Evolutionary conservation across 1,139 yeast species (phyloP).

Genomic region (Hanseniaspora gamundiae): DNA sequence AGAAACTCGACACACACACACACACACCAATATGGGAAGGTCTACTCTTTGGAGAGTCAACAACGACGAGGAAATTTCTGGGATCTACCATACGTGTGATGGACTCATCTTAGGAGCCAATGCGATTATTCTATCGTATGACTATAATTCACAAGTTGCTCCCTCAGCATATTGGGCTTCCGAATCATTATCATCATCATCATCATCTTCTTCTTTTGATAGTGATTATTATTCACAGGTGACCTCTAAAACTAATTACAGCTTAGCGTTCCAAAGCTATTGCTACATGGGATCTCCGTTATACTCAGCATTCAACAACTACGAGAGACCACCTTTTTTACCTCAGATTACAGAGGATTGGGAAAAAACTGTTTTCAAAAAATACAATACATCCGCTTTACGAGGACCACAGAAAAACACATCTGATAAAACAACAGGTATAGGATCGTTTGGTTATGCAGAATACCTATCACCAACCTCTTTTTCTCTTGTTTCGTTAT

Average conservation of each 20-base stretch:
- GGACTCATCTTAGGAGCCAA: not conserved
- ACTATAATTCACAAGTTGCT: not conserved
- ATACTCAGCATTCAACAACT: slow-evolving; percentile 22
- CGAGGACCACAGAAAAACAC: slow-evolving; percentile 5
- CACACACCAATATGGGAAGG: not conserved
- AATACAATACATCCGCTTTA: too few species aligned
- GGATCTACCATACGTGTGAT: not conserved
- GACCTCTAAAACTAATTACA: not conserved
- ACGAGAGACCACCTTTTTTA: slow-evolving; percentile 14
- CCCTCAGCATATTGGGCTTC: not conserved
- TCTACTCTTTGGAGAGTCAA: not conserved
- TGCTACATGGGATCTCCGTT: slow-evolving; percentile 24
- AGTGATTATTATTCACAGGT: too few species aligned
- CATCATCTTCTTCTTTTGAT: too few species aligned
- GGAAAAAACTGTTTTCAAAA: slow-evolving; percentile 10
- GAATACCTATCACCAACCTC: too few species aligned
- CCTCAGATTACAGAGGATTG: slow-evolving; percentile 19
- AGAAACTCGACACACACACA: too few species aligned
- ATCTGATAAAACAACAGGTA: not conserved
- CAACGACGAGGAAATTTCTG: not conserved
- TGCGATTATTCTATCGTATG: not conserved
- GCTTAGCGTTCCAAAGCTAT: slow-evolving; percentile 12
- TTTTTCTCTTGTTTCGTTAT: too few species aligned
- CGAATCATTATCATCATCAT: not conserved
- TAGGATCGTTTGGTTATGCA: too few species aligned